Evolutionary conservation across 768 basidiomycete species (phyloP).

Genomic region (Ramaria sp.): DNA sequence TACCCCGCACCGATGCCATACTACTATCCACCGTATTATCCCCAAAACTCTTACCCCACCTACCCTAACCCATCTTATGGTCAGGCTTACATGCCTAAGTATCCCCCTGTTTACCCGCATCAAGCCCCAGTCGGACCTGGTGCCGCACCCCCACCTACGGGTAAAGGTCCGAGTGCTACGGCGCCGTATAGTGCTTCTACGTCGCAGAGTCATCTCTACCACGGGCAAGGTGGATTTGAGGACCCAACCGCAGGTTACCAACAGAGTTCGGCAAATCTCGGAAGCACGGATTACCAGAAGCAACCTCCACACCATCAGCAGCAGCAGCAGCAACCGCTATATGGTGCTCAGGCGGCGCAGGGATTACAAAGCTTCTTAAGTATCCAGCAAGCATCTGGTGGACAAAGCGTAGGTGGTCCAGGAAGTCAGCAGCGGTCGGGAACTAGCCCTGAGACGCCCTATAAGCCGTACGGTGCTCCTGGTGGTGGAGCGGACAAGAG

Average conservation of each 20-base stretch:
- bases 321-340: constrained; percentile 32
- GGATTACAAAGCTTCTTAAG: constrained; percentile 17
- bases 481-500: constrained; percentile 17
- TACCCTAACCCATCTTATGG: constrained; percentile 57
- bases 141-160: constrained; percentile 52
- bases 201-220: constrained; percentile 8
- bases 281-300: constrained; percentile 38
- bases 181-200: constrained; percentile 15
- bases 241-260: constrained; percentile 21
- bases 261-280: constrained; percentile 36
- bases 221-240: constrained; percentile 8
- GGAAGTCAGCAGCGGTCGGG: constrained; percentile 31
- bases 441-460: constrained; percentile 59
- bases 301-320: constrained; percentile 49
- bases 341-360: constrained; percentile 38
- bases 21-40: constrained; percentile 63
- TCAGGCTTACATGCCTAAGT: constrained; percentile 25
- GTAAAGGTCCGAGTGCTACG: constrained; percentile 57
- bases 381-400: constrained; percentile 61
- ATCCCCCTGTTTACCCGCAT: constrained; percentile 59
- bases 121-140: constrained; percentile 59
- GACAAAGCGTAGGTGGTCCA: constrained; percentile 34
- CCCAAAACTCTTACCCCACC: constrained; percentile 27
- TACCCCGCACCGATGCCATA: constrained; percentile 39
- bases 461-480: constrained; percentile 53